Conservation (phyloP, 176 grass and related monocot genomes). For the Aegilops longissima region DNA sequence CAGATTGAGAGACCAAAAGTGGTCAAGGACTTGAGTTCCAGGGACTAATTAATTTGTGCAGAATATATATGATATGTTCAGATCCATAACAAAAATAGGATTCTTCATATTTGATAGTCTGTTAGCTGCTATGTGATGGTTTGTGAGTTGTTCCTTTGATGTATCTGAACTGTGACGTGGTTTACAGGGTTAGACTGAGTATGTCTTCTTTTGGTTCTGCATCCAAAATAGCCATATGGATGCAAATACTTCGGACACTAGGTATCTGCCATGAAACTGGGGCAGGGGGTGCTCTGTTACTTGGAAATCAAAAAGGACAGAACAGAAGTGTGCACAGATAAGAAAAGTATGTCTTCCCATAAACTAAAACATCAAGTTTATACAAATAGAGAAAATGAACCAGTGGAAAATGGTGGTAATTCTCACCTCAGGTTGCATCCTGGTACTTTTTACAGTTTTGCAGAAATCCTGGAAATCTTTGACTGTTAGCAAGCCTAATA, state of each 20-base stretch:
- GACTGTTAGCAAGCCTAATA: constrained; percentile 61
- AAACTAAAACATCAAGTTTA: neutral
- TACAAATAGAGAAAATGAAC: constrained; percentile 9
- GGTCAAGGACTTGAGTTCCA: neutral
- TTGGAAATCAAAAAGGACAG: neutral
- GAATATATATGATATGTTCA: neutral
- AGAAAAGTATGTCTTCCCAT: neutral
- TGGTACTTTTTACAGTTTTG: constrained; percentile 31
- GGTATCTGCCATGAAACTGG: neutral
- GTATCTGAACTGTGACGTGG: neutral
- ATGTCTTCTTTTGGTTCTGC: neutral
- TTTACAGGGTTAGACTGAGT: constrained; percentile 12
- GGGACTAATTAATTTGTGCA: neutral
- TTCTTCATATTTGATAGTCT: neutral
- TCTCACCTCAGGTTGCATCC: constrained; percentile 42
- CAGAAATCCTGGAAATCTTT: constrained; percentile 72
- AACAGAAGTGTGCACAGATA: constrained; percentile 11
- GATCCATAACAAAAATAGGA: neutral
- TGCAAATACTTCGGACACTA: neutral
- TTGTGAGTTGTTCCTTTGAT: neutral
- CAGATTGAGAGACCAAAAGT: neutral
- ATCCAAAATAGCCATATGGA: constrained; percentile 4
- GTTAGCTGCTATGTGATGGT: neutral
- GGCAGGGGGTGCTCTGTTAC: neutral
- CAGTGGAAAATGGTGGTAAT: neutral